Conservation (phyloP, 2,329 filamentous ascomycete species). For the Scedosporium dehoogii region DNA sequence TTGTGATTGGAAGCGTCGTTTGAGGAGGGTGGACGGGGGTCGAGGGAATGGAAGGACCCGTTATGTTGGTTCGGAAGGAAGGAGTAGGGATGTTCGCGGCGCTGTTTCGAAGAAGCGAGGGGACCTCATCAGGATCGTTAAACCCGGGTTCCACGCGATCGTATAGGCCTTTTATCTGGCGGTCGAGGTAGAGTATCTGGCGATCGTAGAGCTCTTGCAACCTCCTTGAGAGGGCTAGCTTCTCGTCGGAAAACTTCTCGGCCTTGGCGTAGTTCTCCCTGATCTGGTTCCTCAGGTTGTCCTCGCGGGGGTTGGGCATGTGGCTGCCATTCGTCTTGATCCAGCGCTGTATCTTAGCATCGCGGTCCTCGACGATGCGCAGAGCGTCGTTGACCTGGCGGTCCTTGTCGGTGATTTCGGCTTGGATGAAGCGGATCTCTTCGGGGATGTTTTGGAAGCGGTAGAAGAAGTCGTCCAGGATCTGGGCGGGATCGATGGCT, state of each 20-base stretch:
- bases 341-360: slow-evolving; percentile 69
- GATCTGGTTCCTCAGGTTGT: slow-evolving; percentile 54
- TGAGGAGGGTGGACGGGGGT: slow-evolving; percentile 15
- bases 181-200: slow-evolving; percentile 52
- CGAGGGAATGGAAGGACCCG: neutral
- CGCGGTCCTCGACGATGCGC: slow-evolving; percentile 59
- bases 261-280: slow-evolving; percentile 58
- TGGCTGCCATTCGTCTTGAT: slow-evolving; percentile 69
- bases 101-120: slow-evolving; percentile 50
- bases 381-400: slow-evolving; percentile 59
- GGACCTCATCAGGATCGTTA: slow-evolving; percentile 51
- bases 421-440: slow-evolving; percentile 73
- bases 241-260: slow-evolving; percentile 64
- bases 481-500: slow-evolving; percentile 53
- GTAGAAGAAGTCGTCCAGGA: slow-evolving; percentile 71
- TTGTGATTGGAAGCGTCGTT: slow-evolving; percentile 28
- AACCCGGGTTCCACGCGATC: slow-evolving; percentile 53
- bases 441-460: slow-evolving; percentile 69
- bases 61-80: slow-evolving; percentile 26
- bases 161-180: slow-evolving; percentile 51
- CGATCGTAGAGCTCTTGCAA: slow-evolving; percentile 50
- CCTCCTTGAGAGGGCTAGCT: slow-evolving; percentile 60
- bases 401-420: slow-evolving; percentile 76
- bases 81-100: slow-evolving; percentile 36
- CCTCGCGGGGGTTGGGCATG: slow-evolving; percentile 65